Conservation (phyloP, 2,329 filamentous ascomycete genomes). For the Ceratocystis alfenasii region DNA sequence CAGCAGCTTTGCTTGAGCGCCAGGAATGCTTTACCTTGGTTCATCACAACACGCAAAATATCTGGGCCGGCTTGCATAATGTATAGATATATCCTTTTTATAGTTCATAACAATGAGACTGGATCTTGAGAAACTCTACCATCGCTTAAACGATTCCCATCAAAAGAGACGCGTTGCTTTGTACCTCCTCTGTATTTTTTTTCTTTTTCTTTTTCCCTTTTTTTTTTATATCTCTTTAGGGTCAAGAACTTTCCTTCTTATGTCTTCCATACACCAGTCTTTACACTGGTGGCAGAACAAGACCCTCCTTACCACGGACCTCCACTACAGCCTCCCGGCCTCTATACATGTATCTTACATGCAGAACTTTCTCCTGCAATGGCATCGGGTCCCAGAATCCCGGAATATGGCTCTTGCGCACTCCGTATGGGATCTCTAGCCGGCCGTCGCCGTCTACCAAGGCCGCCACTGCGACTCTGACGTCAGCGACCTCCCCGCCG, state of each 20-base stretch:
- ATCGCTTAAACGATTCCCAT: neutral
- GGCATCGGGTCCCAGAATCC: conserved; percentile 44
- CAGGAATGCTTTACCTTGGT: neutral
- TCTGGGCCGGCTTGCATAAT: neutral
- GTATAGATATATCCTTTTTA: neutral
- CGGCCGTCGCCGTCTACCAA: conserved; percentile 32
- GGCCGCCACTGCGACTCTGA: conserved; percentile 38
- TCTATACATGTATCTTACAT: conserved; percentile 34
- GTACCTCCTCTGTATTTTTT: neutral
- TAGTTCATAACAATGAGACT: conserved; percentile 14
- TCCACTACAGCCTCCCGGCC: conserved; percentile 26
- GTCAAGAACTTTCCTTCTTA: neutral
- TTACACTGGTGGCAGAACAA: conserved; percentile 24
- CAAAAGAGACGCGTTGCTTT: neutral
- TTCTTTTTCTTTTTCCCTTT: neutral
- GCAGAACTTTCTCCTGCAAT: conserved; percentile 34
- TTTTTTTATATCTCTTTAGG: neutral
- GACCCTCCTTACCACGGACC: conserved; percentile 31
- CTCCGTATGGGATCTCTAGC: conserved; percentile 32
- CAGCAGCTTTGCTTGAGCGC: neutral
- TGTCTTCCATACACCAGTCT: neutral
- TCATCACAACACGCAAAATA: neutral
- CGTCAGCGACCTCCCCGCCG: conserved; percentile 38
- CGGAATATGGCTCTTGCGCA: conserved; percentile 35
- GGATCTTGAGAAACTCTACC: conserved; percentile 6